Conservation (phyloP, 2,329 filamentous ascomycete genomes). For the Akanthomyces lecanii region DNA sequence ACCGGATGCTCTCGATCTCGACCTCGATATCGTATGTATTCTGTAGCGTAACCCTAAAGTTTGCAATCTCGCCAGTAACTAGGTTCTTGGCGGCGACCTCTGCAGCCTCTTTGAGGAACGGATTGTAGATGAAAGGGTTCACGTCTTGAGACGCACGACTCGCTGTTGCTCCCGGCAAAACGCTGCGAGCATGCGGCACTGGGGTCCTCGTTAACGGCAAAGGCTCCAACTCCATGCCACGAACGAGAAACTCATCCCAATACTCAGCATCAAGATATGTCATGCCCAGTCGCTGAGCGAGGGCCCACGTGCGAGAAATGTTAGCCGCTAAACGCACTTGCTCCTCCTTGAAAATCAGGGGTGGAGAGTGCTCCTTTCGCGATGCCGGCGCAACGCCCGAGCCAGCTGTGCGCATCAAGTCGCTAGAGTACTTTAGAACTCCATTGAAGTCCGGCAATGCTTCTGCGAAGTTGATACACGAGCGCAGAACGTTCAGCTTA, state of each 20-base stretch:
- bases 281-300: slow-evolving; percentile 72
- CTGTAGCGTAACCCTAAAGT: slow-evolving; percentile 79
- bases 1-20: slow-evolving; percentile 74
- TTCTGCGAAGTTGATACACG: slow-evolving; percentile 92
- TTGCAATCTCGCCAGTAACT: slow-evolving; percentile 72
- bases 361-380: slow-evolving; percentile 63
- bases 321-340: slow-evolving; percentile 81
- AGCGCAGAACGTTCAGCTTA: slow-evolving; percentile 81
- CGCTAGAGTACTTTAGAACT: slow-evolving; percentile 81
- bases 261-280: slow-evolving; percentile 73
- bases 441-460: slow-evolving; percentile 88
- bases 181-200: slow-evolving; percentile 58
- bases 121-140: slow-evolving; percentile 93
- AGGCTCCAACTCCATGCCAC: slow-evolving; percentile 68
- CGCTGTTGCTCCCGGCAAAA: slow-evolving; percentile 47
- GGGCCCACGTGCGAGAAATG: slow-evolving; percentile 74
- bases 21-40: slow-evolving; percentile 94
- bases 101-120: slow-evolving; percentile 69
- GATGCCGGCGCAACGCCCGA: slow-evolving; percentile 71
- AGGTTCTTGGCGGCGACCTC: slow-evolving; percentile 63
- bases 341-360: slow-evolving; percentile 72
- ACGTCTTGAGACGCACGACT: slow-evolving; percentile 55
- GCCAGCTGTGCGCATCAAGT: slow-evolving; percentile 77
- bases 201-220: slow-evolving; percentile 56
- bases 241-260: slow-evolving; percentile 93